These are phyloP conservation scores for Dalechampia spathulata DNA, from an alignment of 441 rosid species.

Conservation along the genomic window DNA sequence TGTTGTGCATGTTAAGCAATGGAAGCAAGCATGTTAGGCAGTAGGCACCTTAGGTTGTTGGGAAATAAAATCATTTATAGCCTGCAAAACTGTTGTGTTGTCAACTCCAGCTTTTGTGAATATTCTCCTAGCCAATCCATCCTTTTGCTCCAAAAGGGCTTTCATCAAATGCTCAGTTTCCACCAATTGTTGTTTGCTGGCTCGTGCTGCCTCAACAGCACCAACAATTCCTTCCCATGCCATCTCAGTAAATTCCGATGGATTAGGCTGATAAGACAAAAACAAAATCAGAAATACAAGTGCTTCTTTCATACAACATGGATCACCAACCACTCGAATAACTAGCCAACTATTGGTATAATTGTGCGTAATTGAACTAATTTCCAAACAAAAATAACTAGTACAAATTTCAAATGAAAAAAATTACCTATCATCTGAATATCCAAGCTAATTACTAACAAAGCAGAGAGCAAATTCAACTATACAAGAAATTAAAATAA, in stretches of 20 bases:
- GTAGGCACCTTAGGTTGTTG: constrained; percentile 63
- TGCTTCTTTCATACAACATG: too few species aligned
- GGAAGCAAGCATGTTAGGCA: background rate
- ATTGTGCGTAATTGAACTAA: too few species aligned
- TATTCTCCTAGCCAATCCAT: constrained; percentile 77
- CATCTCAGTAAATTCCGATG: constrained; percentile 77
- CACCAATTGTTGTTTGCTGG: constrained; percentile 58
- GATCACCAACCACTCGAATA: too few species aligned
- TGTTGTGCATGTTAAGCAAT: too few species aligned
- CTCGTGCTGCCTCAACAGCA: constrained; percentile 67
- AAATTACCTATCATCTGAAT: too few species aligned
- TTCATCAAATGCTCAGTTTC: constrained; percentile 91
- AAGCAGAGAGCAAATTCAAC: too few species aligned
- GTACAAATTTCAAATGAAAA: too few species aligned
- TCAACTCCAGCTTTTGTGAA: constrained; percentile 72
- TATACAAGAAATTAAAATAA: too few species aligned
- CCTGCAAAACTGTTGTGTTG: constrained; percentile 61
- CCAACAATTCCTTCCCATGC: constrained; percentile 82
- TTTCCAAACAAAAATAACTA: too few species aligned
- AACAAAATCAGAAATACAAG: too few species aligned
- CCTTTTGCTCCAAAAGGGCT: constrained; percentile 86
- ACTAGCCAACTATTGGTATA: too few species aligned
- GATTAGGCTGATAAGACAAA: constrained; percentile 51
- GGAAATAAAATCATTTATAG: constrained; percentile 51
- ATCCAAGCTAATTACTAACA: too few species aligned